phyloP scores from a whole-genome alignment of 2,329 filamentous ascomycete genomes.

The Myriosclerotinia curreyana region DNA sequence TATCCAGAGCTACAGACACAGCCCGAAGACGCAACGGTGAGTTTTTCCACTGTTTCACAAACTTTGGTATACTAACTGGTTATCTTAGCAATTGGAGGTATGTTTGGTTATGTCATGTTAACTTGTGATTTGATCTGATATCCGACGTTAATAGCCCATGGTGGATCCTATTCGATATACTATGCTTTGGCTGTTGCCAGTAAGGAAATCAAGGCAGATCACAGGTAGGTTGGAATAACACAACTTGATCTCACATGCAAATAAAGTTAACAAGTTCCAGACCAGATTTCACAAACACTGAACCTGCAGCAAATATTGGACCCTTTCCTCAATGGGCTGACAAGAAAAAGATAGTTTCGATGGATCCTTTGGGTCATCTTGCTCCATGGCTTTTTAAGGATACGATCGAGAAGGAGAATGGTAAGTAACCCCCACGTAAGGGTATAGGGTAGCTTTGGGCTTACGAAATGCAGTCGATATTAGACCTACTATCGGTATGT shows the following conservation, averaged over 20 bases:
- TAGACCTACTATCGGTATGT: constrained; percentile 40
- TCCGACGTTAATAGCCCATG: constrained; percentile 54
- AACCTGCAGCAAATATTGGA: constrained; percentile 85
- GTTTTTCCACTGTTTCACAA: constrained; percentile 31
- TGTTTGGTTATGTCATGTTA: constrained; percentile 30
- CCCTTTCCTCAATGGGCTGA: constrained; percentile 89
- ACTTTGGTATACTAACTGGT: constrained; percentile 29
- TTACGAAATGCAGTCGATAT: constrained; percentile 39
- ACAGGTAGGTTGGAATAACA: constrained; percentile 50
- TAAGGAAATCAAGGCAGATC: constrained; percentile 79
- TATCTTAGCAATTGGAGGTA: constrained; percentile 56
- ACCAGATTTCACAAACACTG: constrained; percentile 77
- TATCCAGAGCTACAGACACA: constrained; percentile 71
- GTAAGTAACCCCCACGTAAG: constrained; percentile 40
- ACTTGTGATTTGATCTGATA: constrained; percentile 11
- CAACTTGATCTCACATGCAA: neutral
- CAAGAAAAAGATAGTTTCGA: constrained; percentile 90
- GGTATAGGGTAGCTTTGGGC: constrained; percentile 16
- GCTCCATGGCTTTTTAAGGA: constrained; percentile 80
- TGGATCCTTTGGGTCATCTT: constrained; percentile 92
- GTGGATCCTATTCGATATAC: constrained; percentile 94
- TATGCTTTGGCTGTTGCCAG: constrained; percentile 90
- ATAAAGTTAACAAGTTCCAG: constrained; percentile 33
- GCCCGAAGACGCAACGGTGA: constrained; percentile 77
- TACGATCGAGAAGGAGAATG: constrained; percentile 70